Evolutionary conservation across 192 early-diverging fungal genomes (phyloP).

Genomic region (Podila epigama): DNA sequence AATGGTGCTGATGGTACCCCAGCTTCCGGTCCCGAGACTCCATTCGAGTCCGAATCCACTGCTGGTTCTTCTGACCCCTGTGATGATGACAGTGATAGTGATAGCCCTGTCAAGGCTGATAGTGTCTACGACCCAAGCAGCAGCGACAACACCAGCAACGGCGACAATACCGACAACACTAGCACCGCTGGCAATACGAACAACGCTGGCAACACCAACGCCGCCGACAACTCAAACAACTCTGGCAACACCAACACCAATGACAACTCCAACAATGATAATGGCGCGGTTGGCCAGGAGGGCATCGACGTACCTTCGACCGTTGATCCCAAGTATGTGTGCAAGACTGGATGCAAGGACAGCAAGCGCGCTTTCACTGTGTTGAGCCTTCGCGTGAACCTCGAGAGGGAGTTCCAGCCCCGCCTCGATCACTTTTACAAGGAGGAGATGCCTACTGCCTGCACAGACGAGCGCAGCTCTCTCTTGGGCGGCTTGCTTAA

Average conservation of each 20-base stretch:
- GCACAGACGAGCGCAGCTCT: neutral
- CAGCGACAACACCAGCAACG: too few species aligned
- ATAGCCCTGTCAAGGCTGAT: too few species aligned
- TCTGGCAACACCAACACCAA: too few species aligned
- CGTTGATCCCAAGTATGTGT: slow-evolving; percentile 26
- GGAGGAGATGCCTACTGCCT: slow-evolving; percentile 22
- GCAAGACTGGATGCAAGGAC: slow-evolving; percentile 43
- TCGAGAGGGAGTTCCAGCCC: slow-evolving; percentile 15
- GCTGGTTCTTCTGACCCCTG: too few species aligned
- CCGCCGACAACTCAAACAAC: too few species aligned
- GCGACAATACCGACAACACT: too few species aligned
- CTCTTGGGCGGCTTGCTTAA: slow-evolving; percentile 4
- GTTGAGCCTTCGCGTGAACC: slow-evolving; percentile 13
- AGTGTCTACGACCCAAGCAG: too few species aligned
- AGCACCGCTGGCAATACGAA: too few species aligned
- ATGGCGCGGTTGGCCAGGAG: neutral
- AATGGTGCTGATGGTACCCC: too few species aligned
- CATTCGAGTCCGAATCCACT: neutral
- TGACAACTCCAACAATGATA: too few species aligned
- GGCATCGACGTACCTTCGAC: slow-evolving; percentile 7
- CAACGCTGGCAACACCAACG: too few species aligned
- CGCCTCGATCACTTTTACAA: slow-evolving; percentile 17
- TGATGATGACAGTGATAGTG: too few species aligned
- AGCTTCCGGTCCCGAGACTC: neutral
- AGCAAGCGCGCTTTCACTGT: slow-evolving; percentile 16